Base-by-base conservation (phyloP, 2,329 filamentous ascomycete species). In the Pseudogymnoascus sp. region DNA sequence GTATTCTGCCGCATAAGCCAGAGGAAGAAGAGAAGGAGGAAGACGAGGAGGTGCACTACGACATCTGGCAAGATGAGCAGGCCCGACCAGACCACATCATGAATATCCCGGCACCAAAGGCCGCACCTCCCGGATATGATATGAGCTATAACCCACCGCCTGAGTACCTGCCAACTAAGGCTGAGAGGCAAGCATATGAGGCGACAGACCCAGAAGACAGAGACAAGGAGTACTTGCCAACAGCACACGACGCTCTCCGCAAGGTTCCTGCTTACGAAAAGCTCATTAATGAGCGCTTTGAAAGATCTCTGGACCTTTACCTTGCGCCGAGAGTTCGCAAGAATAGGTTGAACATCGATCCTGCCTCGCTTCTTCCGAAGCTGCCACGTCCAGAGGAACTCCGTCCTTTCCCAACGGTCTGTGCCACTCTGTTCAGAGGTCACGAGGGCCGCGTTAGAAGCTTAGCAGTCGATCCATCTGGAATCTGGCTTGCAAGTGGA, bases 281-380 rank as follows among this genome's bases (percentile, higher is more conserved):
- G 60, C 91, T 97, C 67, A 86, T 99, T 72, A 96, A 97, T 74
- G 94, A 99, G 75, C 88, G 92, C 67, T 99, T 99, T 69, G 92
- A 99, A 74, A 83, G 95, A 66, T 97, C 92, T 73, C 78, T 99
- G 67, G 95, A 99, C 75, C 82, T 99, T 16, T 99, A 99, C 74
- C 82, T 99, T 63, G 94, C 95, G 14, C 94, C 95, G 54, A 84
- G 94, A 70, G 86, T 99, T 61, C 86, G 93, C 63, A 89, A 95
- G 74, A 97, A 92, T 78, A 89, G 92, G 74, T 84, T 99, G 70
- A 96, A 97, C 76, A 97, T 99, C 70, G 94, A 99, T 69, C 94
- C 94, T 2, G 89, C 89, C 74, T 96, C 91, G 37, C 79, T 99
- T 58, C 82, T 99, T 36, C 93, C 94, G 11, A 97, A 97, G 73